phyloP scores from a whole-genome alignment of 2,329 filamentous ascomycete genomes.

The Clarireedia homoeocarpa region DNA sequence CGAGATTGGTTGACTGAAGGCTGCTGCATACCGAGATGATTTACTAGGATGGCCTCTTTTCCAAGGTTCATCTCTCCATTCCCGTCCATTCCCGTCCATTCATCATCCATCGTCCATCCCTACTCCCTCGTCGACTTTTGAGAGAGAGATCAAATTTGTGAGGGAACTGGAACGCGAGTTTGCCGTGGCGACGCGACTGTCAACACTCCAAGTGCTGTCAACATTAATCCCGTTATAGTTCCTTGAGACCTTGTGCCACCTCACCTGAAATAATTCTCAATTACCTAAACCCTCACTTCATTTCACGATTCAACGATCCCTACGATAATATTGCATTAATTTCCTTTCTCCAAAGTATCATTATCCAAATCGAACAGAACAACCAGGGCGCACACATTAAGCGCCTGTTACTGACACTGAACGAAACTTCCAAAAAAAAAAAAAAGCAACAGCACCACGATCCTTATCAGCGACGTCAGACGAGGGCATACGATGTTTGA shows the following conservation, averaged over 20 bases:
- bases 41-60: background rate
- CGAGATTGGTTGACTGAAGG: background rate
- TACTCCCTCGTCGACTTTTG: background rate
- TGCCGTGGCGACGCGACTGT: constrained; percentile 6
- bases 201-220: background rate
- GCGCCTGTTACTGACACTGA: background rate
- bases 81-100: too few relatives aligned
- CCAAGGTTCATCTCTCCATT: too few relatives aligned
- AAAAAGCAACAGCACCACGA: background rate
- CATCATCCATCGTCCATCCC: too few relatives aligned
- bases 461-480: constrained; percentile 5
- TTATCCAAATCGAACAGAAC: too few relatives aligned
- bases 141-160: too few relatives aligned
- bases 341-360: too few relatives aligned
- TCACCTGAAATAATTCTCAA: background rate
- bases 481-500: constrained; percentile 6
- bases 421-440: background rate
- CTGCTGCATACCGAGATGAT: background rate
- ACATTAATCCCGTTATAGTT: background rate
- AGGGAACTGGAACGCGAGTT: background rate
- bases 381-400: too few relatives aligned
- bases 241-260: constrained; percentile 6
- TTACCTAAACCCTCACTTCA: too few relatives aligned
- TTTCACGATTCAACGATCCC: too few relatives aligned
- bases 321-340: too few relatives aligned